Base-by-base conservation (phyloP, 2,329 filamentous ascomycete species). In the Parascedosporium putredinis region DNA sequence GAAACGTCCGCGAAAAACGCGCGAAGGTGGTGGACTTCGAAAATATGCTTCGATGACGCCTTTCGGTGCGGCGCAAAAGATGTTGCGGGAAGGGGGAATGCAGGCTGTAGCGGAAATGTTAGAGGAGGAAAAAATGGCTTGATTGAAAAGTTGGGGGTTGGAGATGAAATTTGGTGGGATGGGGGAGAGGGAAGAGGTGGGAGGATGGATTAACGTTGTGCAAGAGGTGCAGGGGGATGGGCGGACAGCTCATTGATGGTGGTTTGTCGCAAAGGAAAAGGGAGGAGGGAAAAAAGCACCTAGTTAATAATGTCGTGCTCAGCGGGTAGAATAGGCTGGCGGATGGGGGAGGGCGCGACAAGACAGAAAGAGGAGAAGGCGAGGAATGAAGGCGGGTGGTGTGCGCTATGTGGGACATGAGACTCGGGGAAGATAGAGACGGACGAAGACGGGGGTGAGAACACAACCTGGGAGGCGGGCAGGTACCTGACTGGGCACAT, bases 291-390 rank as follows among this genome's bases (percentile, higher is more conserved):
- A 48, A 48, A 38, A 48, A 18, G 46, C 46, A 48, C 23, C 31
- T 25, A 38, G 46, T 48, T 48, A 48, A 38, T 48, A 48, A 48
- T 48, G 36, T 48, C 46, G 46, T 48, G 22, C 46, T 48, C 24
- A 38, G 46, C 46, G 46, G 46, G 33, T 20, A 48, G 14, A 47
- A 38, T 24, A 48, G 33, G 18, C 46, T 48, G 22, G 24, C 22
- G 22, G 45, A n/a, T n/a, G n/a, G 31, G 43, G 25, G 44, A n/a
- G 44, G 25, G 33, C 46, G 46, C 46, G 46, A 47, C 20, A 10
- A 29, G 33, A 40, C 23, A 38, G 45, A 40, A 38, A 40, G 33
- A 14, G 22, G 23, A 27, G 46, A 12, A 22, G 31, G 33, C 24
- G 24, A n/a, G 31, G 33, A 38, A 47, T 25, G 46, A 22, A 40